These are phyloP conservation scores for Solanum bulbocastanum DNA, from an alignment of 257 asterid species.

Conservation along the genomic window DNA sequence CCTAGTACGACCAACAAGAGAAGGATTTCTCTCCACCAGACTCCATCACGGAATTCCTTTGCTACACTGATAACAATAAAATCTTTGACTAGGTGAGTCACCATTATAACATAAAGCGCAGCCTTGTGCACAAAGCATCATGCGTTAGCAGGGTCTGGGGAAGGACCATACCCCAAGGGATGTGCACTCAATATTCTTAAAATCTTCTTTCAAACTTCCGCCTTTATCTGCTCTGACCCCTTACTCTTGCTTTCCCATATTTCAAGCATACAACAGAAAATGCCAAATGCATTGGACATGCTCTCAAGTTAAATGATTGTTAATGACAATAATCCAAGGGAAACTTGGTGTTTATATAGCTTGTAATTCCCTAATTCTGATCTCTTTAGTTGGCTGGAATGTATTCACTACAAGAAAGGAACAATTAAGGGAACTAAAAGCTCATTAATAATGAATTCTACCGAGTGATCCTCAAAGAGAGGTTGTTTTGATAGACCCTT, in stretches of 20 bases:
- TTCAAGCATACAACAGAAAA: neutral
- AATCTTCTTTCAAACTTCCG: neutral
- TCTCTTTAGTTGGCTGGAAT: neutral
- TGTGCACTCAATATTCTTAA: neutral
- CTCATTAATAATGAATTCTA: neutral
- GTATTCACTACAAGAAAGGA: neutral
- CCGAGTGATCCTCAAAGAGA: no score
- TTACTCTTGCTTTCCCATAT: neutral
- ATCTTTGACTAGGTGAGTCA: neutral
- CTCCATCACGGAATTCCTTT: neutral
- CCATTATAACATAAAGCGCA: neutral
- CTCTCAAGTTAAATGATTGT: neutral
- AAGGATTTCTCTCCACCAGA: neutral
- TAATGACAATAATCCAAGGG: neutral
- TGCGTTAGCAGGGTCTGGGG: neutral
- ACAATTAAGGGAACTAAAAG: neutral
- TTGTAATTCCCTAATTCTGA: neutral
- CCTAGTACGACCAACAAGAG: neutral
- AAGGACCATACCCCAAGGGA: neutral
- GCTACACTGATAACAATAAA: neutral
- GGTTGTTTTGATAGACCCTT: no score
- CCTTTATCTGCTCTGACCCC: neutral
- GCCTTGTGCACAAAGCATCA: neutral
- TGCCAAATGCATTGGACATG: neutral
- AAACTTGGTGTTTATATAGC: neutral